phyloP scores from a whole-genome alignment of 192 early-diverging fungal genomes.

The Umbelopsis ramanniana region DNA sequence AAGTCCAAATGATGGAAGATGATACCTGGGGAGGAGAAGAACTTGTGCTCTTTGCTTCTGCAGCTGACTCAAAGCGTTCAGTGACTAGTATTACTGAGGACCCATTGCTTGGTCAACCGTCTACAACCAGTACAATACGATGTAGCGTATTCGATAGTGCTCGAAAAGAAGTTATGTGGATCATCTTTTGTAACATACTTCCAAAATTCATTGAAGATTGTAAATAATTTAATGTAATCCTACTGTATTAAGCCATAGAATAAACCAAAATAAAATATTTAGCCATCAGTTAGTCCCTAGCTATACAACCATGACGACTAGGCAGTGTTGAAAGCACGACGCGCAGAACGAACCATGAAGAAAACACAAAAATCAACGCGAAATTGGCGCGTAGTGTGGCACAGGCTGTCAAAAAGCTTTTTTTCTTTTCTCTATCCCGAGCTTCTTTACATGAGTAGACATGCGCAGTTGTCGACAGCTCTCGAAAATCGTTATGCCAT shows the following conservation, averaged over 20 bases:
- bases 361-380: no score
- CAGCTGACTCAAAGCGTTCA: neutral
- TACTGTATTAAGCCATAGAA: no score
- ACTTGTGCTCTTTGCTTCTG: no score
- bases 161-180: conserved; percentile 28
- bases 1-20: neutral
- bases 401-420: no score
- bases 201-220: conserved; percentile 24
- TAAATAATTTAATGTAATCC: neutral
- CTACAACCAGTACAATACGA: neutral
- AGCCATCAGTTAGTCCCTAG: no score
- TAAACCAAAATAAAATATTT: neutral
- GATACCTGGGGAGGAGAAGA: neutral
- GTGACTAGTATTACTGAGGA: neutral
- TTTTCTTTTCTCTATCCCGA: neutral
- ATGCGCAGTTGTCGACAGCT: conserved; percentile 1
- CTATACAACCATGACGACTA: no score
- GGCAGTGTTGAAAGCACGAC: no score
- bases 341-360: no score
- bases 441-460: neutral
- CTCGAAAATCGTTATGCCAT: neutral
- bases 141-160: conserved; percentile 17
- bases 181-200: conserved; percentile 21
- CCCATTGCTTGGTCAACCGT: neutral
- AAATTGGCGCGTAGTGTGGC: no score